Evolutionary conservation across 2,329 filamentous ascomycete genomes (phyloP).

Genomic region (Penicillium carneum): DNA sequence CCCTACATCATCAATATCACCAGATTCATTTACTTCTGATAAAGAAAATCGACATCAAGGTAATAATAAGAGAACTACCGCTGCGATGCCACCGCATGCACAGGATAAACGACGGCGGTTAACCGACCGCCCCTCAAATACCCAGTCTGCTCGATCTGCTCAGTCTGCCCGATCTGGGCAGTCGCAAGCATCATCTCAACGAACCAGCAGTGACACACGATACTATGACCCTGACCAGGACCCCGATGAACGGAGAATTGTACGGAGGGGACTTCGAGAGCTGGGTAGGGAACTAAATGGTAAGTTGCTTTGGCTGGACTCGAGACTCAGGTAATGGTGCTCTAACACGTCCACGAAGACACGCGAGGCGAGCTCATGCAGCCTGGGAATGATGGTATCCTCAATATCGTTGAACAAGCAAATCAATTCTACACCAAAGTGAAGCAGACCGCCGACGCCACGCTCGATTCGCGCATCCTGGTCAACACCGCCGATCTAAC

Average conservation of each 20-base stretch:
- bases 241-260: constrained; percentile 71
- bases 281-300: constrained; percentile 69
- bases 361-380: constrained; percentile 75
- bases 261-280: constrained; percentile 74
- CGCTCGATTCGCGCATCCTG: constrained; percentile 85
- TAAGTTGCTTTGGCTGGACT: constrained; percentile 38
- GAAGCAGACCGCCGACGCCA: constrained; percentile 88
- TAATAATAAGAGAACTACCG: constrained; percentile 52
- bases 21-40: constrained; percentile 52
- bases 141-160: neutral
- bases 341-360: constrained; percentile 55
- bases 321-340: neutral
- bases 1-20: constrained; percentile 43
- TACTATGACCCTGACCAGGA: constrained; percentile 85
- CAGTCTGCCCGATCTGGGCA: neutral
- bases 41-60: constrained; percentile 56
- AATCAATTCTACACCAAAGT: constrained; percentile 72
- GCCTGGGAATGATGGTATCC: constrained; percentile 69
- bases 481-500: constrained; percentile 81
- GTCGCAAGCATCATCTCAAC: constrained; percentile 39
- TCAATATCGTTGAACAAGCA: constrained; percentile 70
- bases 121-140: constrained; percentile 43
- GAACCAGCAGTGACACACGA: constrained; percentile 51
- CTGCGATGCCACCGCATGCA: constrained; percentile 26
- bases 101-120: constrained; percentile 57